phyloP scores from a whole-genome alignment of 495 filamentous ascomycete genomes.

The Pyrenopolyporus hunteri region DNA sequence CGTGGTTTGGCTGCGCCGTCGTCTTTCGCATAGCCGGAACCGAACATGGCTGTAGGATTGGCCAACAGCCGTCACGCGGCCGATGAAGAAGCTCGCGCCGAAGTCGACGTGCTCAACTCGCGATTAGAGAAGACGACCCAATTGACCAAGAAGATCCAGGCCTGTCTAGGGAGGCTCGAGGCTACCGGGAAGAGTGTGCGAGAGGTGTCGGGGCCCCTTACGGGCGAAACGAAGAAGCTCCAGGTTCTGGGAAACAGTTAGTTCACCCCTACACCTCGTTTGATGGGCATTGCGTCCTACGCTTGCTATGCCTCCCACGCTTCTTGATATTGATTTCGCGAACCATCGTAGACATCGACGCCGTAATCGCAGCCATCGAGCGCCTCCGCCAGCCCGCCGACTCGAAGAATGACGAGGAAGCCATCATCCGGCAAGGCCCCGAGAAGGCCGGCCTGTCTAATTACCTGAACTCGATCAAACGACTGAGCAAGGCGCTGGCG shows the following conservation, averaged over 20 bases:
- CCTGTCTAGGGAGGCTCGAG: constrained; percentile 82
- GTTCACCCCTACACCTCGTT: constrained; percentile 28
- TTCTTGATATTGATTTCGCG: constrained; percentile 13
- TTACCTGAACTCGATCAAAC: constrained; percentile 87
- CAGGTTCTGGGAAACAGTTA: constrained; percentile 80
- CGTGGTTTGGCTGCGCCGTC: not conserved
- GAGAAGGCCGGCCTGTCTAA: constrained; percentile 79
- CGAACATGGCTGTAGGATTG: constrained; percentile 55
- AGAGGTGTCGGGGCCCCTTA: constrained; percentile 89
- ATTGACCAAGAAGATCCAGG: constrained; percentile 92
- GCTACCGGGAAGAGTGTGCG: constrained; percentile 86
- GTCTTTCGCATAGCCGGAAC: not conserved
- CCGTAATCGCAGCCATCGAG: constrained; percentile 83
- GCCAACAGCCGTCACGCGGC: constrained; percentile 55
- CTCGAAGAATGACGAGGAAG: constrained; percentile 85
- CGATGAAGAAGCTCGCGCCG: constrained; percentile 67
- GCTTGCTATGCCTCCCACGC: no score
- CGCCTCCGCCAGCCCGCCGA: constrained; percentile 85
- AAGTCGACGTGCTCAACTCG: constrained; percentile 70
- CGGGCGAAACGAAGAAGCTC: constrained; percentile 87
- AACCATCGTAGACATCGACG: constrained; percentile 72
- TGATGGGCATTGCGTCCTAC: not conserved
- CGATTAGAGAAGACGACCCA: constrained; percentile 67
- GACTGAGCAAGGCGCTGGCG: constrained; percentile 77
- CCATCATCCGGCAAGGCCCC: constrained; percentile 84